Base-by-base conservation (phyloP, 306 rosid species). In the Erythrophleum fordii region DNA sequence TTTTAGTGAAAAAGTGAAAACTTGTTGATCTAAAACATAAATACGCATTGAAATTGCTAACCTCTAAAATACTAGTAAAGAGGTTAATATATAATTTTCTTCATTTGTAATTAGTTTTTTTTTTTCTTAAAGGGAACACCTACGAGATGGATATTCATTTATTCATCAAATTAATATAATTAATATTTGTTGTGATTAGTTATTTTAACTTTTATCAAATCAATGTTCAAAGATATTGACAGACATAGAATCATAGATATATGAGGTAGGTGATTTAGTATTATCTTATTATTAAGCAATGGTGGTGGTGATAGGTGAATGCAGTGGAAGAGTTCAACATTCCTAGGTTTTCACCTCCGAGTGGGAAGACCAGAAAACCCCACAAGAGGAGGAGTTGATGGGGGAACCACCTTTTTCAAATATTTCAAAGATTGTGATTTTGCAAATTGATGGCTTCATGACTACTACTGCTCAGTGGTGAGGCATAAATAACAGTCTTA, bases 371-470 rank as follows among this genome's bases (percentile, higher is more conserved):
- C 65, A 52, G 56, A 71, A 71, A 79, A 78, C 75, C 83, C 80
- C 84, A 80, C 84, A 75, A 56, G 18, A 34, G 9, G 8, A 35
- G 49, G 83, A 79, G 44, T 71, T 79, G 75, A 39, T 78, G 79
- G n/a, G 76, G 83, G 83, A 75, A 35, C 73, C 79, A 52, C 25
- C 85, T 81, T 86, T 17, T 80, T 80, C 61, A 77, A 79, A 77
- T 77, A 58, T 69, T 68, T 80, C 82, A 84, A 82, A 84, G 77
- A 84, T 82, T 69, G 75, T 83, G 85, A 84, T 79, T 66, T 78
- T 77, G 73, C 29, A 20, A 39, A 69, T 78, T 80, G 83, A 72
- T 53, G 26, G 60, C 60, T 53, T 8, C 60, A 53, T 53, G 28
- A 20, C 12, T 20, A 12, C 28, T n/a, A n/a, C n/a, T n/a, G n/a